phyloP scores from a whole-genome alignment of 1,284 basidiomycete species.

The Stygiomarasmius scandens region DNA sequence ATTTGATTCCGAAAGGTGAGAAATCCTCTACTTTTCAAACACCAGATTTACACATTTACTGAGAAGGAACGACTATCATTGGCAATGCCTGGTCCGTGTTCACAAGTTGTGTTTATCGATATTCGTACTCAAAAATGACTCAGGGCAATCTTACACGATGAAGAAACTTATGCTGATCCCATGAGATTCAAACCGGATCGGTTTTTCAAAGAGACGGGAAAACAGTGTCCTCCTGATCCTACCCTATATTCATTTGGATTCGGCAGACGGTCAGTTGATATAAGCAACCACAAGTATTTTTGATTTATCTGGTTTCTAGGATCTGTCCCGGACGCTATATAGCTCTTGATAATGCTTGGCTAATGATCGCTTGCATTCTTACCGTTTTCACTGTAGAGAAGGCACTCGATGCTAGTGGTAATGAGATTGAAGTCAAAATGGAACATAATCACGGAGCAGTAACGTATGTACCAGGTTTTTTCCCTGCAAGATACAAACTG shows the following conservation, averaged over 20 bases:
- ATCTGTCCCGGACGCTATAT: slow-evolving; percentile 8
- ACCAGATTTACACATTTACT: no score
- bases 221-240: neutral
- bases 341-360: slow-evolving; percentile 3
- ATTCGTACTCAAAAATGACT: neutral
- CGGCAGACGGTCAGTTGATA: slow-evolving; percentile 1
- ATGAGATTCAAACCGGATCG: slow-evolving; percentile 12
- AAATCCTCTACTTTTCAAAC: no score
- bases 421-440: neutral
- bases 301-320: no score
- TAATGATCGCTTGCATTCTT: slow-evolving; percentile 2
- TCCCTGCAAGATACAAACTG: no score
- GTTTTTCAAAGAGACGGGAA: slow-evolving; percentile 1
- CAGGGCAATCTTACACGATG: slow-evolving; percentile 14
- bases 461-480: no score
- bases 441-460: no score
- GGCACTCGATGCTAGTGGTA: slow-evolving; percentile 4
- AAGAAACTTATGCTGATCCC: slow-evolving; percentile 2
- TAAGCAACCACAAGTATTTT: no score
- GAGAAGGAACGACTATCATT: slow-evolving; percentile 3
- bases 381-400: slow-evolving; percentile 4
- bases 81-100: slow-evolving; percentile 13
- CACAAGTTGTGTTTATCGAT: neutral
- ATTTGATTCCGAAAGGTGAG: slow-evolving; percentile 8
- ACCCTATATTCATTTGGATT: slow-evolving; percentile 8